Evolutionary conservation across 768 basidiomycete species (phyloP), one percentile per base, ranked within the genome.

Genomic region (Candolleomyces aberdarensis): DNA sequence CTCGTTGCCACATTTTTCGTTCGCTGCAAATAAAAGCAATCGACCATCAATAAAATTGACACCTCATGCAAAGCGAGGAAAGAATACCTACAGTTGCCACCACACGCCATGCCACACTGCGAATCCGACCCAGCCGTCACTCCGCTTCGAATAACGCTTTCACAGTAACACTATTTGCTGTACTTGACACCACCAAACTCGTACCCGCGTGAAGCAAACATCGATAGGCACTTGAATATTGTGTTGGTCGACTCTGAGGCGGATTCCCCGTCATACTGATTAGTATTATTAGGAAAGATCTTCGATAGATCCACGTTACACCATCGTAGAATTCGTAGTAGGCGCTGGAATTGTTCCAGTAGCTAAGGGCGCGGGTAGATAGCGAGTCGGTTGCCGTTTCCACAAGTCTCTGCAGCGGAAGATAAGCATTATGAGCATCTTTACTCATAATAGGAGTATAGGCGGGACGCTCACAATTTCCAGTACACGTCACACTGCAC

Each of bases 151-250:
- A 75, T 65, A 1, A 64, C 62, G 29, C 68, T 66, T 1, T 66
- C 64, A 53, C 73, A 77, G 65, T 63, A 76, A 57, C 76, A 75
- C 57, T 76, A 72, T 0, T 62, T 58, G 14, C 72, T 69, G 48
- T 73, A 74, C 55, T 76, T 72, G 14, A 70, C 64, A 0, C 74
- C 76, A 4, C 67, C 72, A 50, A 68, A 76, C 0, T 57, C 36
- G 48, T 70, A 76, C 0, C 72, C 72, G 3, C 60, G 60, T 4
- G 63, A 59, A 9, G 65, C 54, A 51, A 75, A 77, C 13, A 60
- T 67, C 3, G 70, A 55, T 32, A 69, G 64, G 55, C 75, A 76
- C 46, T 67, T 70, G 14, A 61, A 43, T n/a, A 75, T 63, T 3
- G 75, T 70, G 56, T 71, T 70, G 3, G 58, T 50, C 9, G 49